These are phyloP conservation scores for Penicillium rolfsii DNA, from an alignment of 2,329 filamentous ascomycete genomes.

Conservation along the genomic window DNA sequence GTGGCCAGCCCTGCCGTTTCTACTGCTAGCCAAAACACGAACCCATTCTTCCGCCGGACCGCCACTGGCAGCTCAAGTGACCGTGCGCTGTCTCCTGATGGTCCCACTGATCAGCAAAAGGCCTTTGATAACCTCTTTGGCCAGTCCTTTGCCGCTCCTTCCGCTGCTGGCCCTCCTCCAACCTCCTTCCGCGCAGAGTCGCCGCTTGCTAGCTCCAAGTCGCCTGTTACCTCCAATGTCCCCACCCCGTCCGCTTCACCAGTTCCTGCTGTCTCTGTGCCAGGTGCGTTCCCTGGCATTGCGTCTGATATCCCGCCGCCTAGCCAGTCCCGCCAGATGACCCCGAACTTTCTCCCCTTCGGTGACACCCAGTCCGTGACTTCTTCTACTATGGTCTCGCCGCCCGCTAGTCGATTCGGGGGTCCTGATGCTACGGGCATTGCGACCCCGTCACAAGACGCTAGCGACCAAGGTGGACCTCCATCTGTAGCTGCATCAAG, in stretches of 20 bases:
- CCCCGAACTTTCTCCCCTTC: constrained; percentile 74
- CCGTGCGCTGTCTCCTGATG: constrained; percentile 53
- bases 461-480: constrained; percentile 41
- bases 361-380: constrained; percentile 68
- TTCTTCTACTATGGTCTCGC: constrained; percentile 77
- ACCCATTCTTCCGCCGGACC: constrained; percentile 84
- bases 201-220: constrained; percentile 47
- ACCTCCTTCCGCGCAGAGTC: constrained; percentile 65
- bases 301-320: constrained; percentile 58
- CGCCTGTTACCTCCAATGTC: constrained; percentile 51
- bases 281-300: constrained; percentile 30
- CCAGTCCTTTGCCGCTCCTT: constrained; percentile 61
- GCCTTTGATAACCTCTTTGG: constrained; percentile 89
- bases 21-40: constrained; percentile 72
- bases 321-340: constrained; percentile 75
- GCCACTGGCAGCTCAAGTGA: constrained; percentile 52
- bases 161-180: constrained; percentile 52
- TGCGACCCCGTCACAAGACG: constrained; percentile 50
- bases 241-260: constrained; percentile 68
- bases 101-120: constrained; percentile 58
- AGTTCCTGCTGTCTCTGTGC: constrained; percentile 47
- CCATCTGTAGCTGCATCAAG: constrained; percentile 26
- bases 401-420: constrained; percentile 68
- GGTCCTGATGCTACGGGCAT: constrained; percentile 51
- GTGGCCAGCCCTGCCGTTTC: constrained; percentile 69